Evolutionary conservation across 2,329 filamentous ascomycete species (phyloP).

Genomic region (Microcera coccophila): DNA sequence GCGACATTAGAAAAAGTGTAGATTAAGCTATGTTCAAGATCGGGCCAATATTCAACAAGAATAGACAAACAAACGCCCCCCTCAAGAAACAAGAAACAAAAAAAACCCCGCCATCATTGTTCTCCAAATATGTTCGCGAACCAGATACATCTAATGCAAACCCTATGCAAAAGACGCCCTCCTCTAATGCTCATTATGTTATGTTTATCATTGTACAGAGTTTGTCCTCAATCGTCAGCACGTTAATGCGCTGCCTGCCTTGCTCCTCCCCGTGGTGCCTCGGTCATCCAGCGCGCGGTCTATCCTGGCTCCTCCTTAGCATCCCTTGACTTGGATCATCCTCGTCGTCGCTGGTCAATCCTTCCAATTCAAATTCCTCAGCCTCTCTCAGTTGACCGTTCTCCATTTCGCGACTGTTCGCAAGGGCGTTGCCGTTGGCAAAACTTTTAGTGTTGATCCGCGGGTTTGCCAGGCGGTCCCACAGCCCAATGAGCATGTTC

Average conservation of each 20-base stretch:
- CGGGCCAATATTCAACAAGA: too few relatives aligned
- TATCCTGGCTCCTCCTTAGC: slow-evolving; percentile 31
- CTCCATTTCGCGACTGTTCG: slow-evolving; percentile 37
- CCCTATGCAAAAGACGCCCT: neutral
- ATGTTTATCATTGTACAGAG: neutral
- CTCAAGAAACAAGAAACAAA: too few relatives aligned
- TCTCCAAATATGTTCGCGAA: too few relatives aligned
- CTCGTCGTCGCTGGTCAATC: slow-evolving; percentile 85
- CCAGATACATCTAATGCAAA: too few relatives aligned
- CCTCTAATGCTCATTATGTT: neutral
- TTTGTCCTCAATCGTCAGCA: too few relatives aligned
- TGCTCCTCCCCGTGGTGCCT: slow-evolving; percentile 33
- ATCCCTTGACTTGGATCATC: slow-evolving; percentile 49
- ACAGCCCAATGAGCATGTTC: slow-evolving; percentile 80
- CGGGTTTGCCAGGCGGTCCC: slow-evolving; percentile 58
- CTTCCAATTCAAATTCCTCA: slow-evolving; percentile 90
- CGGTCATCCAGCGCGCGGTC: too few relatives aligned
- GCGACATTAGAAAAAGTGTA: too few relatives aligned
- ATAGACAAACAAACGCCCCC: too few relatives aligned
- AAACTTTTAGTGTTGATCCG: slow-evolving; percentile 34
- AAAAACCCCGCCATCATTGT: too few relatives aligned
- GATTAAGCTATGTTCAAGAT: too few relatives aligned
- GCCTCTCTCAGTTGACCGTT: slow-evolving; percentile 68
- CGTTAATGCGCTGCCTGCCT: too few relatives aligned
- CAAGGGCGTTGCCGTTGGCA: slow-evolving; percentile 33